Base-by-base conservation (phyloP, 371 early-diverging fungal genomes). In the Mortierella sp. region DNA sequence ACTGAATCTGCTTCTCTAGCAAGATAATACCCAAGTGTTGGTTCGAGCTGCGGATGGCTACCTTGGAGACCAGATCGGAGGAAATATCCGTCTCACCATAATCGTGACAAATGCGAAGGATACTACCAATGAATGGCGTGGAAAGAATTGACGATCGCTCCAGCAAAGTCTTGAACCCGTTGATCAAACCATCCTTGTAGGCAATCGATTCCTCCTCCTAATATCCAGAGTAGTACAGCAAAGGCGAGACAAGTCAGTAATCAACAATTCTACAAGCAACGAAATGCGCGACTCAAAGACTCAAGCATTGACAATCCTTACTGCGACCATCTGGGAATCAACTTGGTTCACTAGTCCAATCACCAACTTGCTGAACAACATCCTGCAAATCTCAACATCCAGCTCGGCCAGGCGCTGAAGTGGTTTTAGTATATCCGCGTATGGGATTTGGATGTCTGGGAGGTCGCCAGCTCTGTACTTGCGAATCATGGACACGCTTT, bases 361-460 rank as follows among this genome's bases (percentile, higher is more conserved):
- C 1, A 91, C 84, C 16, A 95, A 70, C 10, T 82, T 86, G 24
- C 91, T 85, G 73, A 93, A 92, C 5, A 95, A 73, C 50, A 90
- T 78, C 28, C 92, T 92, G 14, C 94, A 90, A 16, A 95, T 90
- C n/a, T 94, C 95, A 19, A 88, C 89, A 81, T 96, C 96, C 34
- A 89, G 79, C 50, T 89, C 83, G 2, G 93, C 92, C 5, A 96
- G 83, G 0, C 87, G 85, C 78, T 94, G 94, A 21, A 96, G 88
- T 0, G 96, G 96, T 14, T 84, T 82, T 2, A 96, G 84, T 2
- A 96, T 75, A 26, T 96, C 95, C 58, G 87, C 89, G 68, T 92
- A 76, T 9, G 84, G 80, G 73, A 96, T 95, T 79, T 94, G 93
- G 58, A 96, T 93, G 85, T 96, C 96, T 0, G 96, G 96, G 11